Base-by-base conservation (phyloP, 257 asterid species). In the Nicotiana knightiana region DNA sequence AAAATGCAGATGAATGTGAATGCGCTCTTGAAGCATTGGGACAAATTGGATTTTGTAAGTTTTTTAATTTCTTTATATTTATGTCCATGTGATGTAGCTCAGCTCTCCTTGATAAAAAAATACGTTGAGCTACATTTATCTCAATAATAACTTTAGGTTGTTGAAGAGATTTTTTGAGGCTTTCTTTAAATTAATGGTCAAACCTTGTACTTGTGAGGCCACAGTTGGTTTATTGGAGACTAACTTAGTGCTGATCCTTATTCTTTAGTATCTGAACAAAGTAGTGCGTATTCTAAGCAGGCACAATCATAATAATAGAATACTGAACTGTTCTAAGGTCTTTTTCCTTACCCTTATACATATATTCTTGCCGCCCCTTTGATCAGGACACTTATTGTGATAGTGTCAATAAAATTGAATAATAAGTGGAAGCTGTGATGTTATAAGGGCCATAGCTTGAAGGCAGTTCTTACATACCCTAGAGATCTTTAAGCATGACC, bases 11-110 rank as follows among this genome's bases (percentile, higher is more conserved):
- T 87, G 99, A 93, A 87, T 90, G 90, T 86, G 99, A 96, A 94
- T 91, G 96, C 83, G 98, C 98, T 51, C 91, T 96, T 53, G 99
- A 96, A 85, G 94, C 98, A 71, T 87, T 94, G 88, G 99, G 99
- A 84, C 98, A 92, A 84, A 92, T 94, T 87, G 98, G 98, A 80
- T 87, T 88, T 55, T 92, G 98, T 96, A 84, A 94, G 99, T 88
- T 80, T 85, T 43, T 81, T 83, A 82, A 51, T 68, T 79, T 46
- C 59, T 82, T 39, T 82, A 6, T 62, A 48, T 43, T 77, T 77
- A 76, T 59, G 65, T 9, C 70, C 37, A 17, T 9, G 63, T 26
- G 63, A 51, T 48, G 46, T 28, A 4, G 80, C 63, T 75, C 63
- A 75, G 4, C 26, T 75, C 28, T 75, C 63, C 46, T 51, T 75